Base-by-base conservation (phyloP, 2,329 filamentous ascomycete species). In the Fusarium chaquense region DNA sequence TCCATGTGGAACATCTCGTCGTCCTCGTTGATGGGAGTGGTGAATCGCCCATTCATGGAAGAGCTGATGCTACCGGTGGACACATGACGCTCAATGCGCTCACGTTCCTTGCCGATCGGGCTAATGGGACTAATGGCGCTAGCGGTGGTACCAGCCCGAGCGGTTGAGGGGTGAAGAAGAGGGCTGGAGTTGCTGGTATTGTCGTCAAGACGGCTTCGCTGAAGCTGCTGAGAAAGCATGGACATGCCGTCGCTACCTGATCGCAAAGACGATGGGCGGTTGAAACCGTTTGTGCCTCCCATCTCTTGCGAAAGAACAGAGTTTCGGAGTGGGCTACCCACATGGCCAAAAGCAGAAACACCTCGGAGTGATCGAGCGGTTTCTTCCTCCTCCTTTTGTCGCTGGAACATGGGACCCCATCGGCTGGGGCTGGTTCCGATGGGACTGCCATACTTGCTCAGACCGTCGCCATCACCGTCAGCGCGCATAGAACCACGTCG, bases 21-120 rank as follows among this genome's bases (percentile, higher is more conserved):
- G 71, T 90, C 88, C 74, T 90, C 88, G 62, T 90, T 88, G 65
- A 90, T 90, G 5, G 88, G 88, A 1, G 87, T 90, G 3, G 88
- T 88, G 75, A 89, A 89, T 18, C 88, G 82, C 22, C 86, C 86
- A 40, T 83, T 86, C 40, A 81, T 79, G 22, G 79, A 83, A 49
- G 86, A 87, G 70, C 85, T 83, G 71, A 88, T 84, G 69, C 87
- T 89, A 32, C 84, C 84, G 58, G 84, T 88, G 71, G 87, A 90
- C 36, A 89, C 82, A 75, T 89, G 87, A 49, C 87, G 83, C 72
- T 90, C 87, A 55, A 83, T 81, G 15, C 77, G 60, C 26, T 63
- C 76, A 58, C 83, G 81, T 41, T 82, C 78, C 63, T 78, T 79
- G 52, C 81, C 81, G 44, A 83, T 81, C 16, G 81, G 73, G 30